Evolutionary conservation across 306 rosid species (phyloP).

Genomic region (Vigna trinervia): DNA sequence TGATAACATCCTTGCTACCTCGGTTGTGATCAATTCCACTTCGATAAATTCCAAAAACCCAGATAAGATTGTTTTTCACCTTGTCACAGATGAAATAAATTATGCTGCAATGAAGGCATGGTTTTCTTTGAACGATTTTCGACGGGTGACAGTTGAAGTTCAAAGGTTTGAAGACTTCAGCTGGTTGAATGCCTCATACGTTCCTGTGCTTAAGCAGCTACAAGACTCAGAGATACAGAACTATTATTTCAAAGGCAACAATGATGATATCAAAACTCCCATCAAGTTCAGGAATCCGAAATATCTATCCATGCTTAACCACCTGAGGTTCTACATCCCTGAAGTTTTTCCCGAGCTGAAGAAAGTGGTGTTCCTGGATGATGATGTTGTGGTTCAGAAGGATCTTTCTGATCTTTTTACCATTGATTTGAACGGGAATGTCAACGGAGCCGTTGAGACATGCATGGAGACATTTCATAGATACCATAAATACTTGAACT

Average conservation of each 20-base stretch:
- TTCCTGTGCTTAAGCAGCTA: constrained; percentile 83
- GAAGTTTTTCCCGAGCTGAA: constrained; percentile 79
- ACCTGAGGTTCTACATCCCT: constrained; percentile 78
- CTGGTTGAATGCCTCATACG: constrained; percentile 82
- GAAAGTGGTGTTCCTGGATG: constrained; percentile 74
- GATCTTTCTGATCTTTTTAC: constrained; percentile 71
- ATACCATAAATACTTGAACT: constrained; percentile 75
- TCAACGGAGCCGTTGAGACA: constrained; percentile 82
- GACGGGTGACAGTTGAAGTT: constrained; percentile 69
- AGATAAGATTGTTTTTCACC: constrained; percentile 68
- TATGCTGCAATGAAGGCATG: constrained; percentile 79
- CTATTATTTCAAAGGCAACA: constrained; percentile 74
- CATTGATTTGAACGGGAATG: constrained; percentile 67
- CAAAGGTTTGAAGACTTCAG: constrained; percentile 71
- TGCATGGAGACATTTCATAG: constrained; percentile 90
- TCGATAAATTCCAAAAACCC: constrained; percentile 66
- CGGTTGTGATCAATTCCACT: constrained; percentile 76
- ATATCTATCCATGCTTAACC: constrained; percentile 85
- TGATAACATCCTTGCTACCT: constrained; percentile 77
- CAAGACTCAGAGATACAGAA: constrained; percentile 81
- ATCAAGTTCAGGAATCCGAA: constrained; percentile 84
- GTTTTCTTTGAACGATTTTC: constrained; percentile 64
- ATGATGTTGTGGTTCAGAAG: constrained; percentile 79
- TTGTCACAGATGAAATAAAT: constrained; percentile 74
- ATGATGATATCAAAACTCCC: constrained; percentile 62